phyloP scores from a whole-genome alignment of 1,139 yeast species.

The Geotrichum phurueaensis region DNA sequence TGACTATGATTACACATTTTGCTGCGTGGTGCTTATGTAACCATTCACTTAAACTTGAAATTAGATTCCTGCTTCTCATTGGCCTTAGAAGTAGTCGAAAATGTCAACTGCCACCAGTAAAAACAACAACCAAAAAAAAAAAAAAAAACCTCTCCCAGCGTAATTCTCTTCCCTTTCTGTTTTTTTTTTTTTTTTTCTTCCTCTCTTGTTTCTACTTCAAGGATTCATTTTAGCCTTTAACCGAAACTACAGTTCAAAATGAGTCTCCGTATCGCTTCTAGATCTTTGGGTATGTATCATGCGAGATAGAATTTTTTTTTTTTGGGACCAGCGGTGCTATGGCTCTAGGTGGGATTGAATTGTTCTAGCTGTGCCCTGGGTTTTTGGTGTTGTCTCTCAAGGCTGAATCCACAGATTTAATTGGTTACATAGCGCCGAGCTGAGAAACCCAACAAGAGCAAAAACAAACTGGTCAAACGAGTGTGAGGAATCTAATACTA shows the following conservation, averaged over 20 bases:
- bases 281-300: conserved; percentile 27
- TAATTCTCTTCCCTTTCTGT: not conserved
- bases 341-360: not conserved
- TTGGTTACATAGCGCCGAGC: not conserved
- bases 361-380: not conserved
- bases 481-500: not conserved
- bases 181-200: not conserved
- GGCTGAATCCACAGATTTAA: not conserved
- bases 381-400: not conserved
- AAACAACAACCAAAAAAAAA: not conserved
- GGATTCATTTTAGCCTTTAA: not conserved
- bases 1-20: too few species aligned
- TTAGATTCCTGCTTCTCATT: not conserved
- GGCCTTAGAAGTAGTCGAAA: not conserved
- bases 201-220: not conserved
- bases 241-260: conserved; percentile 14
- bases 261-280: conserved; percentile 31
- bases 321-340: not conserved
- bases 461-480: not conserved
- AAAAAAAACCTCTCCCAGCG: not conserved
- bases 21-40: not conserved
- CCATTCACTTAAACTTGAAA: not conserved
- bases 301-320: not conserved
- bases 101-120: not conserved
- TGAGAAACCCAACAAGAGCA: not conserved